These are phyloP conservation scores for Pseudogymnoascus destructans DNA, from an alignment of 2,329 filamentous ascomycete species.

Conservation along the genomic window DNA sequence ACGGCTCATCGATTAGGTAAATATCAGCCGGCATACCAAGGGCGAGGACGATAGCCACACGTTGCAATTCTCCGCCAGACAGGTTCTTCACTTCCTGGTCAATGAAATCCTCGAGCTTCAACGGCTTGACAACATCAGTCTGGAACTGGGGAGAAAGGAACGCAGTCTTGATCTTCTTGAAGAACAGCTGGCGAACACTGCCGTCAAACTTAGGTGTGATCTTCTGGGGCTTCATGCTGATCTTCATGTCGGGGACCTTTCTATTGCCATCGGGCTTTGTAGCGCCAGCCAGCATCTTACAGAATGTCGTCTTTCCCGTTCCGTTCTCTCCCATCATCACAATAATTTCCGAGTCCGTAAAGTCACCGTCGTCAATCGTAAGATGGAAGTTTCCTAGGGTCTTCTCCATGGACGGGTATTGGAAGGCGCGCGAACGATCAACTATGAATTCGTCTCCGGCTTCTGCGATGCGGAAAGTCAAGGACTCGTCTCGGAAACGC, in stretches of 20 bases:
- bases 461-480: constrained; percentile 90
- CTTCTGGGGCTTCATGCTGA: constrained; percentile 99
- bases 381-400: constrained; percentile 82
- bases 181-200: constrained; percentile 93
- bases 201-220: constrained; percentile 97
- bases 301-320: constrained; percentile 98
- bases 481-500: constrained; percentile 91
- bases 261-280: constrained; percentile 75
- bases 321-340: constrained; percentile 99
- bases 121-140: constrained; percentile 98
- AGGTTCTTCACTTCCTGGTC: constrained; percentile 99
- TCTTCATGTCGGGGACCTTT: constrained; percentile 83
- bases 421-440: constrained; percentile 75
- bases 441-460: constrained; percentile 75
- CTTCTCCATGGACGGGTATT: constrained; percentile 85
- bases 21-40: constrained; percentile 93
- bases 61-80: constrained; percentile 97
- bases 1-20: constrained; percentile 96
- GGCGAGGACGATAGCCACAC: constrained; percentile 95
- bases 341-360: constrained; percentile 96
- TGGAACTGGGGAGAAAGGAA: constrained; percentile 98
- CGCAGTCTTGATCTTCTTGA: constrained; percentile 97
- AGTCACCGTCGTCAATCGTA: constrained; percentile 65
- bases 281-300: constrained; percentile 84
- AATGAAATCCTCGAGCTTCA: constrained; percentile 97